Evolutionary conservation across 2,329 filamentous ascomycete genomes (phyloP).

Genomic region (Colletotrichum paranaense): DNA sequence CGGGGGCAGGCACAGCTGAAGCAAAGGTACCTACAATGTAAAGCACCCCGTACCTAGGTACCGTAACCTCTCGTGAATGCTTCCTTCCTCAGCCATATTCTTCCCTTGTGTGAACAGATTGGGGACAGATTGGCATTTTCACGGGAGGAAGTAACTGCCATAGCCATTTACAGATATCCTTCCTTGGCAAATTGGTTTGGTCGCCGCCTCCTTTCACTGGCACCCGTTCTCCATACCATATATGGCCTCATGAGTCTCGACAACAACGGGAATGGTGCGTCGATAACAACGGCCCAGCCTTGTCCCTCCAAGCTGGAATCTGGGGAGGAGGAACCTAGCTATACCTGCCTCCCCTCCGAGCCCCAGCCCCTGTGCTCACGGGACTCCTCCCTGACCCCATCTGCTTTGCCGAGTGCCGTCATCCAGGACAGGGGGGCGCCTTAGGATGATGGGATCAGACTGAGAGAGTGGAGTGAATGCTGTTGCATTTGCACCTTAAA

Average conservation of each 20-base stretch:
- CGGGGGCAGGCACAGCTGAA: not conserved
- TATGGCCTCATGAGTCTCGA: too few relatives aligned
- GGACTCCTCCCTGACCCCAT: not conserved
- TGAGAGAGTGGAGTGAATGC: not conserved
- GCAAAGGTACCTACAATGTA: too few relatives aligned
- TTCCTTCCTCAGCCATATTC: not conserved
- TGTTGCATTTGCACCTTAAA: too few relatives aligned
- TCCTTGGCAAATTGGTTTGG: too few relatives aligned
- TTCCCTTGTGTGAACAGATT: too few relatives aligned
- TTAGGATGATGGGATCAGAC: not conserved
- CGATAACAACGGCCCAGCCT: slow-evolving; percentile 4
- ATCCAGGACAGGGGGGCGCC: not conserved
- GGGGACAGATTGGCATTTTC: too few relatives aligned
- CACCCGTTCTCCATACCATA: too few relatives aligned
- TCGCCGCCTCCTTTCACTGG: too few relatives aligned
- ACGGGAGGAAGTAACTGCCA: too few relatives aligned
- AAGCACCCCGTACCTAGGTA: too few relatives aligned
- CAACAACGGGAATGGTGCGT: not conserved
- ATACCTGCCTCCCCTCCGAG: too few relatives aligned
- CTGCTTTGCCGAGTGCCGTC: slow-evolving; percentile 16
- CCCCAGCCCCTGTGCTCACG: not conserved
- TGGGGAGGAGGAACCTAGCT: slow-evolving; percentile 12
- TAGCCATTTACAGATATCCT: too few relatives aligned
- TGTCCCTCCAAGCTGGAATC: slow-evolving; percentile 17
- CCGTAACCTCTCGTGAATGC: not conserved